Evolutionary conservation across 2,329 filamentous ascomycete genomes (phyloP), one percentile per base, ranked within the genome.

Genomic region (Anisogramma anomala): DNA sequence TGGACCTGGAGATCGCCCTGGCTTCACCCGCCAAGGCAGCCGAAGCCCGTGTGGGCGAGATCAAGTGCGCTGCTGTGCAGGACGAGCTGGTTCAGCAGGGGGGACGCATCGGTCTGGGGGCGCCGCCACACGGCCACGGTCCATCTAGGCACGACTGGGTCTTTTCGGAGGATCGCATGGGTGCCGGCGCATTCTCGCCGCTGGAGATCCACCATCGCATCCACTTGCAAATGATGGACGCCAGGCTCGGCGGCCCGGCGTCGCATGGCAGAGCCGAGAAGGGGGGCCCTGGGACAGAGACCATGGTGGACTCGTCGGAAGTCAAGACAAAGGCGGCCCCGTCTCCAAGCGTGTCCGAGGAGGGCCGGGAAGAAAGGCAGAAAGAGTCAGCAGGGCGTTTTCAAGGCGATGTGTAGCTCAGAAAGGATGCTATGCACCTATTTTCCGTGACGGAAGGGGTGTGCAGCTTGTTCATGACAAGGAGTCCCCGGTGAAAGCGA

Each of bases 161-260:
- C 6, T 41, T 43, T 17, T 20, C 41, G 11, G 37, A 47, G 20
- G 17, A 9, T 17, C 33, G 18, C 4, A 31, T 47, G 1, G 41
- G 44, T 0, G 27, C 14, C 3, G 25, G 30, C 4, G 25, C 25
- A 4, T 37, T 44, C 19, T 47, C 41, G 22, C 30, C 44, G 14
- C 28, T 41, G n/a, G 37, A 44, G 27, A 38, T 38, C 14, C 44
- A 47, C n/a, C 35, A 41, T 9, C 34, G 37, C 7, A 25, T 47
- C 14, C 44, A 47, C 30, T 25, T 41, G 30, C 28, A 23, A 22
- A 41, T 43, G 34, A 11, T 44, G 18, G 17, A 35, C 13, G 37
- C 33, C 10, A 22, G 30, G 27, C 30, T 36, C 5, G 22, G 15
- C 6, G 27, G 27, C 27, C 27, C n/a, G 7, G 3, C 2, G 3